A percentile compares a stretch with the other conserved stretches of the same genome.
phyloP scores from a whole-genome alignment of 1,284 basidiomycete species.

The Phellopilus nigrolimitatus region DNA sequence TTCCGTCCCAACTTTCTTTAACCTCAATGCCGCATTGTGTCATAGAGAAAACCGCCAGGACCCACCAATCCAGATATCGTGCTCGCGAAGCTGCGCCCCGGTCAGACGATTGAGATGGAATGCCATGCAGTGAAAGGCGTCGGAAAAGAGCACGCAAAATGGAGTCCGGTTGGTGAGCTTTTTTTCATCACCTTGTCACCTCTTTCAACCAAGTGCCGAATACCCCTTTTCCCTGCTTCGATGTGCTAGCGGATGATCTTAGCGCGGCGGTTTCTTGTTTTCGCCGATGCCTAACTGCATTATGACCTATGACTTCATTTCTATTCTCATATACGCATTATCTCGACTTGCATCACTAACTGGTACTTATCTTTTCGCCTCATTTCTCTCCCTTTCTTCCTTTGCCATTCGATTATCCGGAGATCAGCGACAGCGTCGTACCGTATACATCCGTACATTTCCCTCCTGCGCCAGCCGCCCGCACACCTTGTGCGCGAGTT shows the following conservation, averaged over 20 bases:
- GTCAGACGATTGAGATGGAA: constrained; percentile 81
- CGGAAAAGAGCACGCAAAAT: constrained; percentile 98
- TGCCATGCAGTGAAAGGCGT: constrained; percentile 92
- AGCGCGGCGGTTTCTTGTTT: too few species aligned
- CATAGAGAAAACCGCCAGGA: constrained; percentile 46
- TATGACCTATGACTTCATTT: too few species aligned
- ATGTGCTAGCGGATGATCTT: too few species aligned
- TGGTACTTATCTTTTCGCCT: not conserved
- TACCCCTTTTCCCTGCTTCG: not conserved
- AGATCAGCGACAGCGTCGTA: constrained; percentile 89
- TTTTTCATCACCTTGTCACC: constrained; percentile 5
- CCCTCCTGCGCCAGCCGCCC: constrained; percentile 43
- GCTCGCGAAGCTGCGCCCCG: constrained; percentile 90
- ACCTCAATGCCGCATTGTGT: too few species aligned
- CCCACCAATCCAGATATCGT: constrained; percentile 85
- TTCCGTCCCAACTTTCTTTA: too few species aligned
- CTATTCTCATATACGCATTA: not conserved
- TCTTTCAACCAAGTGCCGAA: too few species aligned
- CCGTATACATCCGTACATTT: constrained; percentile 85
- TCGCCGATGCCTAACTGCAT: too few species aligned
- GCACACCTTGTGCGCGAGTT: constrained; percentile 73
- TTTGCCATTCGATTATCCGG: too few species aligned
- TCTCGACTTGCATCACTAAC: not conserved
- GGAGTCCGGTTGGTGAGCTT: constrained; percentile 86
- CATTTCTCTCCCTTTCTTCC: too few species aligned